Evolutionary conservation across 352 stramenopile species (phyloP).

Genomic region (Pythium brachiatum): DNA sequence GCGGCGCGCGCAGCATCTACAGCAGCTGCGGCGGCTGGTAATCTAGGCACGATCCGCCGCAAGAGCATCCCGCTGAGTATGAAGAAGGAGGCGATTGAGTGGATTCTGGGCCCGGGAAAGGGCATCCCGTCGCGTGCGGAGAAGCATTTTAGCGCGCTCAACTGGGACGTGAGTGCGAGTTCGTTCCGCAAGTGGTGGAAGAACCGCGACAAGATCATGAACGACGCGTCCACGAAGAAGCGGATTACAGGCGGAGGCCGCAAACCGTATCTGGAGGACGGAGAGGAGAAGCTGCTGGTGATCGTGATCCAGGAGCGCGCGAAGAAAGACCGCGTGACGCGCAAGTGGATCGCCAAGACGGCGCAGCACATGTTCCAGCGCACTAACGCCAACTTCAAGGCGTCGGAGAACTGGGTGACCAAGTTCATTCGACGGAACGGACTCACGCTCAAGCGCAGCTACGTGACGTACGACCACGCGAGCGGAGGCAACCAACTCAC

Average conservation of each 20-base stretch:
- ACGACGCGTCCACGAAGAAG: constrained; percentile 67
- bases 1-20: not conserved
- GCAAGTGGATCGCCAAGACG: constrained; percentile 83
- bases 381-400: constrained; percentile 67
- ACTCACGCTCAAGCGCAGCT: constrained; percentile 75
- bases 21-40: not conserved
- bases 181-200: constrained; percentile 87
- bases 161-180: constrained; percentile 74
- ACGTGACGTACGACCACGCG: constrained; percentile 63
- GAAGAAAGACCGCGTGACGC: constrained; percentile 76
- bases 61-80: constrained; percentile 80
- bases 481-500: not conserved
- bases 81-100: constrained; percentile 83
- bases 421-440: constrained; percentile 82
- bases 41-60: constrained; percentile 38
- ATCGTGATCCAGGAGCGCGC: constrained; percentile 72
- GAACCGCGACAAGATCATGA: constrained; percentile 77
- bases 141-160: constrained; percentile 68
- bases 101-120: constrained; percentile 72
- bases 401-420: constrained; percentile 80
- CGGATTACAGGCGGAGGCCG: constrained; percentile 64
- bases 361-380: constrained; percentile 84
- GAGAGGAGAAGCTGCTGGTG: constrained; percentile 70
- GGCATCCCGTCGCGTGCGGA: constrained; percentile 65
- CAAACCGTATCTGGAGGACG: constrained; percentile 67